These are phyloP conservation scores for Polytolypa hystricis DNA, from an alignment of 2,329 filamentous ascomycete species.

Conservation along the genomic window DNA sequence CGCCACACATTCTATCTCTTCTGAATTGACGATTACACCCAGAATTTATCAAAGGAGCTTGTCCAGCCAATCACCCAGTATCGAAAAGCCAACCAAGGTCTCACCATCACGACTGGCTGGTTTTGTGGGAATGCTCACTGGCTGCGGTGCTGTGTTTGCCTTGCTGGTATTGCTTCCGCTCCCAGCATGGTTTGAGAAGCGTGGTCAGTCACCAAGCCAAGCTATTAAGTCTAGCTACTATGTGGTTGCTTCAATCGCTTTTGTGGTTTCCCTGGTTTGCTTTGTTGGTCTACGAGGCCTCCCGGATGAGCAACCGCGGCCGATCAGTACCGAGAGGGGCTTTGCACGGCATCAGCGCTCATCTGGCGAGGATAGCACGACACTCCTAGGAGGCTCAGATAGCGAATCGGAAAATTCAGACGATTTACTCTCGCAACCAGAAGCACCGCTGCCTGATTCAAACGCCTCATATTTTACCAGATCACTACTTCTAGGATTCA, in stretches of 20 bases:
- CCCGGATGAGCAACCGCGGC: constrained; percentile 67
- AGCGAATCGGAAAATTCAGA: not conserved
- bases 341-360: constrained; percentile 1
- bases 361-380: not conserved
- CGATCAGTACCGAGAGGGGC: constrained; percentile 46
- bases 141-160: constrained; percentile 79
- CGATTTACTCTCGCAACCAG: not conserved
- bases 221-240: constrained; percentile 82
- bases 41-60: constrained; percentile 28
- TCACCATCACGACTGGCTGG: constrained; percentile 61
- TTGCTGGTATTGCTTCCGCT: constrained; percentile 74
- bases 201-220: constrained; percentile 59
- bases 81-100: constrained; percentile 10
- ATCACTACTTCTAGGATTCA: constrained; percentile 59
- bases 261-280: constrained; percentile 63
- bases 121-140: constrained; percentile 83
- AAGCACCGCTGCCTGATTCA: constrained; percentile 10
- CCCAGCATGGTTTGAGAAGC: constrained; percentile 64
- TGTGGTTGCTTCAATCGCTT: constrained; percentile 61
- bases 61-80: constrained; percentile 5
- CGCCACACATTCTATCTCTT: constrained; percentile 43
- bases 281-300: constrained; percentile 61
- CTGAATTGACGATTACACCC: constrained; percentile 50
- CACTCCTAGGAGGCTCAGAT: not conserved
- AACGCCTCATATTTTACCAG: constrained; percentile 48